A percentile compares a stretch with the other conserved stretches of the same genome.
These are phyloP conservation scores for Bipolaris oryzae DNA, from an alignment of 2,329 filamentous ascomycete species.

Conservation along the genomic window DNA sequence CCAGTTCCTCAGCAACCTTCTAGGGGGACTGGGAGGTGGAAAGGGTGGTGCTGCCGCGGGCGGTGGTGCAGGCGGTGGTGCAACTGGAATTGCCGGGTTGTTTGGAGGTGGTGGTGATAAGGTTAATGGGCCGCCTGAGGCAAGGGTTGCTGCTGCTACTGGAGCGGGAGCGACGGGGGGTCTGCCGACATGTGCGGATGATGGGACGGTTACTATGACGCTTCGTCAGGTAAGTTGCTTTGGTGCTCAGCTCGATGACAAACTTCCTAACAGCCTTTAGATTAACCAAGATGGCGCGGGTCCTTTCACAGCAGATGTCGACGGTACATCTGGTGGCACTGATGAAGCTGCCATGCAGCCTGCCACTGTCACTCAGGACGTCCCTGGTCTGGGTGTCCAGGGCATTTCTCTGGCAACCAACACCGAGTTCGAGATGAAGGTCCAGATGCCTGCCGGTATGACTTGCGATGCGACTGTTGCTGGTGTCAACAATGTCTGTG, in stretches of 20 bases:
- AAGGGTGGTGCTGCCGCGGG: conserved; percentile 30
- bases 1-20: conserved; percentile 41
- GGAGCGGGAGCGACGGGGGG: conserved; percentile 62
- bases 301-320: conserved; percentile 65
- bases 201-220: conserved; percentile 66
- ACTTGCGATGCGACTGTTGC: conserved; percentile 67
- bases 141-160: conserved; percentile 59
- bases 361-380: conserved; percentile 65
- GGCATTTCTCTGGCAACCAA: conserved; percentile 64
- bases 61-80: conserved; percentile 26
- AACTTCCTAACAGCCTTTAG: conserved; percentile 14
- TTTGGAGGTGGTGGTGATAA: conserved; percentile 55
- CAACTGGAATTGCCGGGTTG: conserved; percentile 39
- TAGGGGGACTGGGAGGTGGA: conserved; percentile 36
- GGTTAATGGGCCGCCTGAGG: conserved; percentile 56
- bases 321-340: conserved; percentile 68
- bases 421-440: conserved; percentile 67
- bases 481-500: conserved; percentile 66
- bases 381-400: conserved; percentile 63
- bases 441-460: conserved; percentile 71
- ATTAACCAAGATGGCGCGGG: conserved; percentile 74
- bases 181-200: conserved; percentile 65
- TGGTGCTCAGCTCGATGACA: not conserved
- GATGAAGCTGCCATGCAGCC: conserved; percentile 64
- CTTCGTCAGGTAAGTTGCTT: conserved; percentile 60